Conservation (phyloP, 140 eudicot genomes). For the Flaveria floridana region DNA sequence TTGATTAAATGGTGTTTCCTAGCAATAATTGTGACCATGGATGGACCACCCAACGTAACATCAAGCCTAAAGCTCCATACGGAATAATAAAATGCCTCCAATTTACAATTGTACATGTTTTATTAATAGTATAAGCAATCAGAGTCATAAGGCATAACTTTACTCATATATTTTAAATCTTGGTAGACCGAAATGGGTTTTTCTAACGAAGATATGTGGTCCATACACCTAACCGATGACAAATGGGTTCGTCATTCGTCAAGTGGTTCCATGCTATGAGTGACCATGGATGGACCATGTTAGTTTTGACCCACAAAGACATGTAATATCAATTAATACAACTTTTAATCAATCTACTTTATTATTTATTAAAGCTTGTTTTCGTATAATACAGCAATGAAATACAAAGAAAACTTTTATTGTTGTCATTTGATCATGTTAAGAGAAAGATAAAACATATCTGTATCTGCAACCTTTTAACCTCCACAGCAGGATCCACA, state of each 20-base stretch:
- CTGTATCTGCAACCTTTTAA: constrained; percentile 28
- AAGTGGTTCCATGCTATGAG: background rate
- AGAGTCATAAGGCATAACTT: background rate
- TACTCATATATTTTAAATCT: background rate
- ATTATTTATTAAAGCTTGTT: background rate
- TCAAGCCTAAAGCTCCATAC: constrained; percentile 2
- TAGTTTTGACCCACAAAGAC: background rate
- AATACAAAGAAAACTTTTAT: constrained; percentile 20
- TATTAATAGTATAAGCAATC: constrained; percentile 23
- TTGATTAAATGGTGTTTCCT: background rate
- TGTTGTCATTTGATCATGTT: constrained; percentile 15
- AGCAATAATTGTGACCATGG: constrained; percentile 4
- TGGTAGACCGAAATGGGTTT: constrained; percentile 6
- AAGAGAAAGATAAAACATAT: constrained; percentile 15
- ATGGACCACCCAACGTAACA: constrained; percentile 25
- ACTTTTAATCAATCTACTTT: background rate
- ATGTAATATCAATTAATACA: background rate
- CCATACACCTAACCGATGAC: background rate
- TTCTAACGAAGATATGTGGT: constrained; percentile 12
- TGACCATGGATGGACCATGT: background rate
- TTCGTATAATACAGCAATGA: background rate
- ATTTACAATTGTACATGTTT: constrained; percentile 18
- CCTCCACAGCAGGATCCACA: constrained; percentile 97
- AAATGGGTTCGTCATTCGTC: background rate
- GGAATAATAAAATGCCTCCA: background rate